These are phyloP conservation scores for Mycena olivaceomarginata DNA, from an alignment of 768 basidiomycete genomes.

Conservation along the genomic window DNA sequence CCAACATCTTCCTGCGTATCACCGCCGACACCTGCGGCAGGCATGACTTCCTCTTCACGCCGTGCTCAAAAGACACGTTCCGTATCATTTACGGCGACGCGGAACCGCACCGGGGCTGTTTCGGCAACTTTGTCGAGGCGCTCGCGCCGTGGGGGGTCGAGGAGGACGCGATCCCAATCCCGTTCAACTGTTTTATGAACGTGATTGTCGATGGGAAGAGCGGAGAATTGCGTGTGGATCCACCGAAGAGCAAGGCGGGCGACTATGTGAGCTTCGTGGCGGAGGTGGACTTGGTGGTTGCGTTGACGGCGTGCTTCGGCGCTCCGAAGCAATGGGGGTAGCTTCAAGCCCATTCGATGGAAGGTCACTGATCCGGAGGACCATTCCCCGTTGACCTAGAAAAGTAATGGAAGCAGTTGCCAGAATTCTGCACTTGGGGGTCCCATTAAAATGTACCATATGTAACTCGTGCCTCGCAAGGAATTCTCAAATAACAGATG, in stretches of 20 bases:
- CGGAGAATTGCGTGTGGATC: conserved; percentile 28
- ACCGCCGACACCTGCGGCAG: conserved; percentile 30
- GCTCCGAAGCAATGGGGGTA: conserved; percentile 35
- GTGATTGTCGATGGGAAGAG: conserved; percentile 26
- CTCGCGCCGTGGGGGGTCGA: conserved; percentile 23
- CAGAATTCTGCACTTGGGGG: too few species aligned
- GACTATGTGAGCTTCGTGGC: conserved; percentile 35
- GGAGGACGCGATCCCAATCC: conserved; percentile 33
- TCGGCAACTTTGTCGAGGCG: conserved; percentile 30
- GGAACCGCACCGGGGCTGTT: conserved; percentile 33
- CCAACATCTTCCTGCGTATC: conserved; percentile 37
- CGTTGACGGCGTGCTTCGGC: conserved; percentile 39
- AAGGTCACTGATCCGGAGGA: not conserved
- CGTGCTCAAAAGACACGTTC: conserved; percentile 32
- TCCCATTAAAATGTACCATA: too few species aligned
- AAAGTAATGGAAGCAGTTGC: too few species aligned
- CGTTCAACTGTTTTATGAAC: conserved; percentile 41
- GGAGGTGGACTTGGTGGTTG: conserved; percentile 29
- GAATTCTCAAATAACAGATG: too few species aligned
- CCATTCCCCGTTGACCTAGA: too few species aligned
- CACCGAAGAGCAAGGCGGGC: conserved; percentile 35
- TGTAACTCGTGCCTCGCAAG: too few species aligned
- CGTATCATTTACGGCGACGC: conserved; percentile 36
- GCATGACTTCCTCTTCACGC: conserved; percentile 38
- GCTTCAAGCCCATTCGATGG: conserved; percentile 34